A percentile compares a stretch with the other conserved stretches of the same genome.
phyloP scores from a whole-genome alignment of 768 basidiomycete genomes.

The Leccinum sublutescens region DNA sequence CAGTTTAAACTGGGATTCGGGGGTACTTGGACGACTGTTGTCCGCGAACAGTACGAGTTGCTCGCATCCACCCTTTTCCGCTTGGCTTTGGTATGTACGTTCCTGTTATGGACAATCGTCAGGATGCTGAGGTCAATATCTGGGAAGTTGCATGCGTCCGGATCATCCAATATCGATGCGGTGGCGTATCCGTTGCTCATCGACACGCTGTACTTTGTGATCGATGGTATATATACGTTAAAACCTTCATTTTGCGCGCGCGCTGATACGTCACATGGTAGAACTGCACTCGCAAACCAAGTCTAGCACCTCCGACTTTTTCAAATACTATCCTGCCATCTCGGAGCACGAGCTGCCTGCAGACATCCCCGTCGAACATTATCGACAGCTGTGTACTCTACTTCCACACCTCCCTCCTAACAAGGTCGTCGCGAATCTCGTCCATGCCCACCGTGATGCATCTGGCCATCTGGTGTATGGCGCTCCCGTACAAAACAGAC shows the following conservation, averaged over 20 bases:
- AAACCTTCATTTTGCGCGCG: too few relatives aligned
- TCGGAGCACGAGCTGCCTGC: constrained; percentile 51
- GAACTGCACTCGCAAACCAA: constrained; percentile 64
- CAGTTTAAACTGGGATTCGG: constrained; percentile 74
- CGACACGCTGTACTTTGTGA: constrained; percentile 70
- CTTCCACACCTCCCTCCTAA: constrained; percentile 55
- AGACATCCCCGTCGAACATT: constrained; percentile 54
- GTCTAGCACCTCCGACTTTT: constrained; percentile 52
- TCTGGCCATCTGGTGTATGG: constrained; percentile 50
- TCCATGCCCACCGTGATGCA: constrained; percentile 54
- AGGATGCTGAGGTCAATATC: not conserved
- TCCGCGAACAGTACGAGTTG: constrained; percentile 44
- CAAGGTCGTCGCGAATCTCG: constrained; percentile 49
- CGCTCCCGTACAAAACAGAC: constrained; percentile 62
- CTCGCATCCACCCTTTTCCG: constrained; percentile 46
- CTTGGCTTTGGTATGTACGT: constrained; percentile 48
- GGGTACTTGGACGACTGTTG: constrained; percentile 51
- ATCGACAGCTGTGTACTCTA: constrained; percentile 55
- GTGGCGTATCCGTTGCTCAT: constrained; percentile 63
- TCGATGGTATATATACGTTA: constrained; percentile 55
- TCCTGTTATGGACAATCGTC: constrained; percentile 1
- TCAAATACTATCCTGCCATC: constrained; percentile 59
- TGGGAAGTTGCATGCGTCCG: constrained; percentile 52
- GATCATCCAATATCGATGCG: constrained; percentile 48
- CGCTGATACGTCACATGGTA: constrained; percentile 26